phyloP scores from a whole-genome alignment of 139 green algal species.

The Closterium sp. region DNA sequence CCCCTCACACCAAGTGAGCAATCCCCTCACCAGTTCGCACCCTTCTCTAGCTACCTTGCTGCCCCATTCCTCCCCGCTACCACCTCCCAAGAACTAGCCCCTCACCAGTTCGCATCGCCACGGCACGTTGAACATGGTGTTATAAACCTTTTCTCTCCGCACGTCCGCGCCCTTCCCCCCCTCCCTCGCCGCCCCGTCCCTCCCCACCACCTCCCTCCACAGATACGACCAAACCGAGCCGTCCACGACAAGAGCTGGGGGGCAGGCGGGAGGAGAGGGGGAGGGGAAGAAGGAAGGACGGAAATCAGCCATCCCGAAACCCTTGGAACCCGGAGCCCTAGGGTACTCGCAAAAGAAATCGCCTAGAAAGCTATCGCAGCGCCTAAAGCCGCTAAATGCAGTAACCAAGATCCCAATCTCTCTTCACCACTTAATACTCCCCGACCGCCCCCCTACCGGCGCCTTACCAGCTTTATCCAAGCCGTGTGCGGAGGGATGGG shows the following conservation, averaged over 20 bases:
- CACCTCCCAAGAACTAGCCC: no score
- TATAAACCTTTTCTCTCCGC: background rate
- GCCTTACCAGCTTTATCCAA: constrained; percentile 36
- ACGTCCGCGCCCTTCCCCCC: background rate
- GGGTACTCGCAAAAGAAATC: no score
- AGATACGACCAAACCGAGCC: background rate
- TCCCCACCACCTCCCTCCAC: background rate
- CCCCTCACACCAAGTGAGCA: no score
- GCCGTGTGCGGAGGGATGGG: background rate
- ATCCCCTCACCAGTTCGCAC: background rate
- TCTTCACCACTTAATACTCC: no score
- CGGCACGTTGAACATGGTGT: background rate
- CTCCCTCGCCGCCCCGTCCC: background rate
- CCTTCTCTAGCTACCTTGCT: background rate
- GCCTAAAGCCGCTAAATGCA: no score
- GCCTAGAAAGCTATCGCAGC: no score
- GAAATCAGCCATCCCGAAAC: no score
- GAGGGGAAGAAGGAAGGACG: background rate
- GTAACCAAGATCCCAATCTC: no score
- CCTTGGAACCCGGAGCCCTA: no score
- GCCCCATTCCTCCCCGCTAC: no score
- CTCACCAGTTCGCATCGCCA: background rate
- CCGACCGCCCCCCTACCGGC: no score
- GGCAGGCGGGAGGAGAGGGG: background rate
- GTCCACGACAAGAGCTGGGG: background rate